Conservation (phyloP, 805 yeast genomes). For the Metschnikowia lochheadii region DNA sequence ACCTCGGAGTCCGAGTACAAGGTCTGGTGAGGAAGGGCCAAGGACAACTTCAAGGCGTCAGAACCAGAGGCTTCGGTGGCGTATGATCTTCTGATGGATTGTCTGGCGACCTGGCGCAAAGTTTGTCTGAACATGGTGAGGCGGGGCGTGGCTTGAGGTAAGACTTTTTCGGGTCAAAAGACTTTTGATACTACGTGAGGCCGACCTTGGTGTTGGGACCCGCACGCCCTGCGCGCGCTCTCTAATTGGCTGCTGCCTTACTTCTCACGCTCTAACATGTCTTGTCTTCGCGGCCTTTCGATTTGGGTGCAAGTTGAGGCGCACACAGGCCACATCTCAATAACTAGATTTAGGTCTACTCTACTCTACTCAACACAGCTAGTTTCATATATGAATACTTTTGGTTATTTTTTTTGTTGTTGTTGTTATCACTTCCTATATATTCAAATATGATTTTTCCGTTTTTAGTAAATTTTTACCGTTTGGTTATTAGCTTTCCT, state of each 20-base stretch:
- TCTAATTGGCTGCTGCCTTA: constrained; percentile 29
- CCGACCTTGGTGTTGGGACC: constrained; percentile 15
- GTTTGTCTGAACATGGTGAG: constrained; percentile 58
- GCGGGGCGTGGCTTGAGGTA: constrained; percentile 2
- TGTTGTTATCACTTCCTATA: too few relatives aligned
- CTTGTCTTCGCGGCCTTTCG: not conserved
- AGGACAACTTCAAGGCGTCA: constrained; percentile 78
- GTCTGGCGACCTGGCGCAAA: constrained; percentile 57
- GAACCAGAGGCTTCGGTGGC: constrained; percentile 71
- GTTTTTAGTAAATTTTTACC: too few relatives aligned
- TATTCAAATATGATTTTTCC: too few relatives aligned
- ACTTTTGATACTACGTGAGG: constrained; percentile 6
- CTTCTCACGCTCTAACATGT: not conserved
- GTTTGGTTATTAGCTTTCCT: too few relatives aligned
- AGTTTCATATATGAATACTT: too few relatives aligned
- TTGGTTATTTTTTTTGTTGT: too few relatives aligned
- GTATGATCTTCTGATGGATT: constrained; percentile 72
- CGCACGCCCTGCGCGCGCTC: constrained; percentile 20
- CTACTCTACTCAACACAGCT: too few relatives aligned
- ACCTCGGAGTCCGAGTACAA: constrained; percentile 55
- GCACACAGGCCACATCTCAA: not conserved
- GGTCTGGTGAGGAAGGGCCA: constrained; percentile 86
- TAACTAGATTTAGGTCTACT: too few relatives aligned
- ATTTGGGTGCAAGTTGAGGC: constrained; percentile 1
- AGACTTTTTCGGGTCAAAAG: not conserved